phyloP scores from a whole-genome alignment of 1,284 basidiomycete species.

The Agaricales sp. region DNA sequence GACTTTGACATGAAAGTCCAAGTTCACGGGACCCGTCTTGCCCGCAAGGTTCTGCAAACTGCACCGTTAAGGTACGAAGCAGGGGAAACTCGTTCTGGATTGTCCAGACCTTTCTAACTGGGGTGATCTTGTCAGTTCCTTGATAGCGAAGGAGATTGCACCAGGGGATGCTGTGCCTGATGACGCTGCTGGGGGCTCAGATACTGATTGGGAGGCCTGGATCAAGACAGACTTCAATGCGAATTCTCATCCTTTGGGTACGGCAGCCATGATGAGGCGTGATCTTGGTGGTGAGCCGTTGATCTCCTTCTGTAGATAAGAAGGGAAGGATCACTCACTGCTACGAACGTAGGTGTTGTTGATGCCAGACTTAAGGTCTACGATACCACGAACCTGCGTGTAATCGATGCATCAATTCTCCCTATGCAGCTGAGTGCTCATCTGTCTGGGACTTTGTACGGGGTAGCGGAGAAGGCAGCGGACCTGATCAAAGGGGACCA shows the following conservation, averaged over 20 bases:
- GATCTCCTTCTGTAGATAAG: not conserved
- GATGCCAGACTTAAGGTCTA: slow-evolving; percentile 32
- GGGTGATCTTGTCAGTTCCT: not conserved
- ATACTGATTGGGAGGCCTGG: slow-evolving; percentile 34
- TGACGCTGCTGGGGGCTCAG: slow-evolving; percentile 29
- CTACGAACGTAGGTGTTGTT: slow-evolving; percentile 25
- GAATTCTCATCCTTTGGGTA: slow-evolving; percentile 49
- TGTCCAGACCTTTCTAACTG: slow-evolving; percentile 11
- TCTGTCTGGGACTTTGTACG: slow-evolving; percentile 30
- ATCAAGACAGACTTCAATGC: slow-evolving; percentile 29
- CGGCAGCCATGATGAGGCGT: slow-evolving; percentile 49
- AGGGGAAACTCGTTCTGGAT: too few species aligned
- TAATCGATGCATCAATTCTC: slow-evolving; percentile 36
- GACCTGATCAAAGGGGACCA: slow-evolving; percentile 30
- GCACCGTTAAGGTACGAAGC: slow-evolving; percentile 22
- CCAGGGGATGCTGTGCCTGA: slow-evolving; percentile 31
- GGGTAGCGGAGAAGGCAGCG: slow-evolving; percentile 38
- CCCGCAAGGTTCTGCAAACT: slow-evolving; percentile 30
- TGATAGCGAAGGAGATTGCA: slow-evolving; percentile 19
- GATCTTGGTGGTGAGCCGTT: slow-evolving; percentile 39
- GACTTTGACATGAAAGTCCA: slow-evolving; percentile 40
- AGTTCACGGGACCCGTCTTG: slow-evolving; percentile 32
- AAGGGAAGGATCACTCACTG: not conserved
- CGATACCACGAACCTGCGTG: slow-evolving; percentile 39
- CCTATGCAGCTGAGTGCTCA: slow-evolving; percentile 35